Evolutionary conservation across 306 rosid genomes (phyloP), one percentile per base, ranked within the genome.

Genomic region (Begonia fuchsioides): DNA sequence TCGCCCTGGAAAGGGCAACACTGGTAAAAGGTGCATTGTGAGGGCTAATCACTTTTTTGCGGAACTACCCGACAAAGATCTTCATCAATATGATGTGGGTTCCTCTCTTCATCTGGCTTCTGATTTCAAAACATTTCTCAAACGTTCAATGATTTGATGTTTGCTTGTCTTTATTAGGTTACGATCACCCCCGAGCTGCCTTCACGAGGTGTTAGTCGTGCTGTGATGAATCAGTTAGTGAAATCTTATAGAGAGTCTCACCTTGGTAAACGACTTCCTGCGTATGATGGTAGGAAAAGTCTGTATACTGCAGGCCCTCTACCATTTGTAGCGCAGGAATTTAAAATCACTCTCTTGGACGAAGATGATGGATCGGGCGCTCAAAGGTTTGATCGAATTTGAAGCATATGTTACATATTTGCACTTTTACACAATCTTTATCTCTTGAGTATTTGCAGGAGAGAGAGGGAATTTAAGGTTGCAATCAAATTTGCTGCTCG

Each of bases 41-140:
- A 92, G 82, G 67, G 98, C 98, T 2, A 92, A 92, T 38, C 96
- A 92, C 55, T 92, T 92, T 79, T 82, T 81, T 72, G 96, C 93
- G 0, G 98, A 92, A 53, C 52, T 92, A 5, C 96, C 98, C 0
- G 78, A 86, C 14, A 92, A 86, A 54, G 98, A 92, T 72, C 68
- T 92, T 35, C 96, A 92, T 68, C 98, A 92, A 52, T 92, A 92
- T 62, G 98, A 92, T 64, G 98, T 92, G 75, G 66, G 98, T 63
- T 14, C 49, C 46, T 45, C 38, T 45, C 49, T 10, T 38, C 26
- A n/a, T 26, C 14, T 19, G 19, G 18, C 13, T 18, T 38, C 12
- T 32, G 17, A n/a, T 58, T 58, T 52, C 8, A 10, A 17, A 2
- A 6, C 3, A 26, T 43, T n/a, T 12, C 12, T 40, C 44, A 32